Evolutionary conservation across 257 asterid species (phyloP), one percentile per base, ranked within the genome.

Genomic region (Nicotiana knightiana): DNA sequence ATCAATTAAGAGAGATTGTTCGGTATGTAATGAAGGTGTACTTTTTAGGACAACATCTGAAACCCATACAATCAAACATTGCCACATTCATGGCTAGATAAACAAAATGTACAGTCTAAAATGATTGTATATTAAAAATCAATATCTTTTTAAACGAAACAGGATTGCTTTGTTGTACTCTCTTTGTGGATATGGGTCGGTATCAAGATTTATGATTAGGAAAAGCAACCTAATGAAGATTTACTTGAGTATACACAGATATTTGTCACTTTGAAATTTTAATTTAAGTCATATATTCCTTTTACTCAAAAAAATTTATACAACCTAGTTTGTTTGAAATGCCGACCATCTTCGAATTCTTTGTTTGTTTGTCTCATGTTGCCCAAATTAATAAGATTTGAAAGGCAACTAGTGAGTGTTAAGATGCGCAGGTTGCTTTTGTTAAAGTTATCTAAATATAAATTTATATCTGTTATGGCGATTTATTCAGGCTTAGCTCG

Each of bases 171-270:
- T 18, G 11, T 71, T 46, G 24, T 39, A 70, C 43, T 9, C 16
- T 70, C 1, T 17, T 21, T 46, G 62, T 73, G 43, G 79, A 73
- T 73, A 46, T 73, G 79, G n/a, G 39, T 48, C 35, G 37, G 24
- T 73, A 48, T 54, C 13, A 1, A 4, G 18, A 82, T 67, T 83
- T 83, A 84, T 89, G 46, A 6, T 57, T 66, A 15, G 76, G 82
- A 73, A 73, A 32, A 43, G 37, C 39, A 21, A 46, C 57, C 77
- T 39, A 68, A 68, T n/a, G 77, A 58, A 71, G 61, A 71, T 46
- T 46, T 71, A 71, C 37, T 71, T 32, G 59, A 46, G 5, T 43
- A 24, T 24, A 46, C 21, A 46, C 24, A 70, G 24, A 11, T 24
- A 21, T 12, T 46, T 71, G 79, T 46, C 35, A 71, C 79, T 43